Evolutionary conservation across 2,329 filamentous ascomycete species (phyloP), one percentile per base, ranked within the genome.

Genomic region (Myriosclerotinia scirpicola): DNA sequence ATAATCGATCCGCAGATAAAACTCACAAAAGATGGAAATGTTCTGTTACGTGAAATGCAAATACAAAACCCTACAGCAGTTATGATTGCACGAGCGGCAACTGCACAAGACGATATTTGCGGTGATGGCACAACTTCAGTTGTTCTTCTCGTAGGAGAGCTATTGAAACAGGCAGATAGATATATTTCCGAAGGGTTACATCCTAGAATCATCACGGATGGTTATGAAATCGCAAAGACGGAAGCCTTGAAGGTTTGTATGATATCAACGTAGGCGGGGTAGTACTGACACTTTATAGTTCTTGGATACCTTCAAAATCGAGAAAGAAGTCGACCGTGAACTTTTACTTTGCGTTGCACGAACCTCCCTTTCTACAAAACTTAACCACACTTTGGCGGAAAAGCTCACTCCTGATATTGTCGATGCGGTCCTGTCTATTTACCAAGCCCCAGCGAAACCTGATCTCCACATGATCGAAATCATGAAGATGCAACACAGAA

Each of bases 401-500:
- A 91, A 93, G 78, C 88, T 99, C 69, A 98, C 93, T 0, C 93
- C 95, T 67, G 91, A 92, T 75, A 97, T 99, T 75, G 95, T 98
- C 76, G 95, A 99, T 78, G 91, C 95, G 68, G 95, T 99, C 58
- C 88, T 99, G 67, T 87, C 95, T 71, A 99, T 99, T 78, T 93
- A 97, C 83, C 86, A 93, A 78, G 83, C 91, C 22, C 92, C 92
- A 36, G 88, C 87, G 70, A 98, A 98, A 82, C 96, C 96, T 66
- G 95, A 99, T 80, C 81, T 99, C 76, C 94, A 98, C 83, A 99
- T 99, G 95, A 86, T 99, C 72, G 95, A 99, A 81, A 98, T 99
- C 75, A 99, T 99, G 95, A 98, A 96, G 79, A 98, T 99, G 94
- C 95, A 99, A 82, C 95, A 99, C 82, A 91, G 94, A 73, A 93